Base-by-base conservation (phyloP, 2,329 filamentous ascomycete species). In the Fusarium papillatum region DNA sequence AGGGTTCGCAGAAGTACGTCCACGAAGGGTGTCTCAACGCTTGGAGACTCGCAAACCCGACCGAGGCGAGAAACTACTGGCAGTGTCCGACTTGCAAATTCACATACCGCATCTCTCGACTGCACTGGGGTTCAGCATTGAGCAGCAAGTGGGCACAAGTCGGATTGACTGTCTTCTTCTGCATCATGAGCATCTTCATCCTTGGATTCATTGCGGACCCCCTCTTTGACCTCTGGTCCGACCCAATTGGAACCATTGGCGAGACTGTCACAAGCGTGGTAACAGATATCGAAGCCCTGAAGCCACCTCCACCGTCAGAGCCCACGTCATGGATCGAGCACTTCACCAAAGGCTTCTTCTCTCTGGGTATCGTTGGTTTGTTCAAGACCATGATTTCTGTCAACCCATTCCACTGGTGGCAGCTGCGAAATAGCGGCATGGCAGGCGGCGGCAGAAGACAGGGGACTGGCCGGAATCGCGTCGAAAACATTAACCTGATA, bases 201-300 rank as follows among this genome's bases (percentile, higher is more conserved):
- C 91, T 98, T 68, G 97, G 97, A 50, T 98, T 98, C 80, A 85
- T 98, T 76, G 96, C 96, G 71, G 96, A 98, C 83, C 96, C 96
- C 2, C 95, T 98, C 71, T 93, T 98, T 83, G 95, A 95, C 78
- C 86, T 98, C 34, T 98, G 96, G 87, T 85, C 96, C 66, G 95
- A 98, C 80, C 95, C 95, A 0, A 85, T 92, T 68, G 91, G 92
- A 63, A 91, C 90, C 14, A 86, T 93, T 62, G 82, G 86, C 39
- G 88, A 90, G 26, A 85, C 88, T 48, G 85, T 92, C 31, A 85
- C 87, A 34, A 86, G 83, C 62, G 83, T 86, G 71, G 84, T 81
- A 80, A 85, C 85, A 39, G 86, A 87, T 50, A 79, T 84, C 48
- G 84, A 88, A 46, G 83, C 81, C 24, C 59, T 80, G 50, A 79